Conservation (phyloP, 495 filamentous ascomycete species). For the Penicillium cinerascens region DNA sequence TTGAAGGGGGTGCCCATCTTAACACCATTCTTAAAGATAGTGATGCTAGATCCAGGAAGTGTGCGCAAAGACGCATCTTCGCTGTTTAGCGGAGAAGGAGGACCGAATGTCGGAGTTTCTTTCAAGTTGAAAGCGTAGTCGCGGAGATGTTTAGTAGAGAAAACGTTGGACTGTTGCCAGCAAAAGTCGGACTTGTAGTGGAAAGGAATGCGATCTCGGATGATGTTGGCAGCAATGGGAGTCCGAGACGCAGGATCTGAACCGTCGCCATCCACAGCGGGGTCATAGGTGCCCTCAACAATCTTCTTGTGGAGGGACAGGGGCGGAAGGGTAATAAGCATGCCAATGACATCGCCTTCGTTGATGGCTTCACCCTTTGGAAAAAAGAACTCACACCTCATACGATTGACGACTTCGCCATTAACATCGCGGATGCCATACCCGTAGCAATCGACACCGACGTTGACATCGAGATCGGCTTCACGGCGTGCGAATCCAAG, state of each 20-base stretch:
- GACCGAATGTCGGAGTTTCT: constrained; percentile 48
- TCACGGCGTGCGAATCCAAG: constrained; percentile 89
- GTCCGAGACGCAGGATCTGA: constrained; percentile 14
- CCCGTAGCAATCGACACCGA: constrained; percentile 94
- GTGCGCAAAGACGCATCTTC: constrained; percentile 70
- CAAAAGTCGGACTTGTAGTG: constrained; percentile 88
- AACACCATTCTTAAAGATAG: constrained; percentile 86
- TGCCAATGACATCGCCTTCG: constrained; percentile 91
- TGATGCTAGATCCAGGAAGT: constrained; percentile 79
- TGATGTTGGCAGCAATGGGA: constrained; percentile 61
- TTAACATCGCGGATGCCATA: constrained; percentile 88
- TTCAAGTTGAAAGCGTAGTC: constrained; percentile 55
- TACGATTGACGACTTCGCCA: constrained; percentile 91
- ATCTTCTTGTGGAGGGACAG: constrained; percentile 80
- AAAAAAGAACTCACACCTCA: constrained; percentile 84
- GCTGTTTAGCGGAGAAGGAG: constrained; percentile 60
- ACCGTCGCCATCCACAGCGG: constrained; percentile 58
- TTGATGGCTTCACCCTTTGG: constrained; percentile 63
- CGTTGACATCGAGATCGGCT: constrained; percentile 85
- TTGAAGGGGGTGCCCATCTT: constrained; percentile 84
- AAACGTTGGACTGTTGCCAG: constrained; percentile 93
- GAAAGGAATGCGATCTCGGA: constrained; percentile 91
- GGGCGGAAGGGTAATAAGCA: constrained; percentile 87
- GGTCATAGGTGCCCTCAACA: constrained; percentile 83
- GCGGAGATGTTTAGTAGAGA: constrained; percentile 82